Base-by-base conservation (phyloP, 1,284 basidiomycete species). In the Trichosporon sp. region DNA sequence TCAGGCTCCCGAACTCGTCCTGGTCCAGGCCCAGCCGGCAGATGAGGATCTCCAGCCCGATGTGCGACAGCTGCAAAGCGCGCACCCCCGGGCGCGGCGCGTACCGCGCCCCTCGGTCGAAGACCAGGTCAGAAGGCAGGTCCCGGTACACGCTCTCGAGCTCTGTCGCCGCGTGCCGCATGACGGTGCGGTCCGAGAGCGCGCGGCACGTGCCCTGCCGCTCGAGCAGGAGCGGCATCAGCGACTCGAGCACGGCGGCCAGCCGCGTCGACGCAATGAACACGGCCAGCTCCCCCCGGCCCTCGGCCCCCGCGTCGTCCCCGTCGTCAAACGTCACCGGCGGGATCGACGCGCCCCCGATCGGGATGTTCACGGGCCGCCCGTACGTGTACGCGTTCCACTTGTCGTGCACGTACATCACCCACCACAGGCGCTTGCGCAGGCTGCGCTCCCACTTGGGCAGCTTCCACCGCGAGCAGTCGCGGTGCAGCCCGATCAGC, bases 361-460 rank as follows among this genome's bases (percentile, higher is more conserved):
- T 31, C 27, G 70, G 68, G 18, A 73, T 67, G 62, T 71, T 73
- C 34, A 70, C 56, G 0, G 72, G 72, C 0, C 72, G 72, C 2
- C 72, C 72, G 25, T 71, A 73, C 25, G 70, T 73, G 68, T 71
- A 73, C 29, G 72, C 60, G 53, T 73, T 73, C 71, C 72, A 70
- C 66, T 73, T 73, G 71, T 75, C 73, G 38, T 72, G 69, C 11
- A 71, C 62, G 21, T 75, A 68, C 7, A 76, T 64, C 0, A 68
- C 69, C 75, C 75, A 76, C 75, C 75, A 76, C 1, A 76, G 64
- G 4, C 75, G 68, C 23, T 69, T 71, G 15, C 75, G 67, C 42
- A 76, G 51, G 1, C 71, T 65, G 2, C 72, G 66, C 58, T 76
- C 75, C 75, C 75, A 76, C 25, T 66, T 56, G 1, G 75, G 75